Evolutionary conservation across 441 rosid species (phyloP).

Genomic region (Daphne laureola): DNA sequence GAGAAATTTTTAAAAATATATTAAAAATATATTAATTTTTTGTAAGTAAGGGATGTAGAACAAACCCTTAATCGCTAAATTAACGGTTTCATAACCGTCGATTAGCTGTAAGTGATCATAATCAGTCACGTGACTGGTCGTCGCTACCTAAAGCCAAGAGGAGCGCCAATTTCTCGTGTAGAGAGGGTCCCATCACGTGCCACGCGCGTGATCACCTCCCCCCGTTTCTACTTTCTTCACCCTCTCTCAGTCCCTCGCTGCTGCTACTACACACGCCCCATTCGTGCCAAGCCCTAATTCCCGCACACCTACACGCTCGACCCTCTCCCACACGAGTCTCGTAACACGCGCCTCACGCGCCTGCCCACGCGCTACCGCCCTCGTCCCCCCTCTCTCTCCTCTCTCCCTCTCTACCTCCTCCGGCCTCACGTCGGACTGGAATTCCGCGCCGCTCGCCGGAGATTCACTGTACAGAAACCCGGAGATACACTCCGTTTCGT

Average conservation of each 20-base stretch:
- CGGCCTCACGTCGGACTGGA: conserved; percentile 26
- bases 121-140: conserved; percentile 25
- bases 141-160: neutral
- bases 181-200: conserved; percentile 40
- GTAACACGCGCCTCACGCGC: conserved; percentile 57
- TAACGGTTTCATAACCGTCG: conserved; percentile 7
- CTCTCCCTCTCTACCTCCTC: conserved; percentile 22
- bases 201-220: conserved; percentile 32
- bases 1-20: too few relatives aligned
- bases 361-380: conserved; percentile 21
- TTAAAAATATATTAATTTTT: too few relatives aligned
- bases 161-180: conserved; percentile 22
- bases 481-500: conserved; percentile 15
- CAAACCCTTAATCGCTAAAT: neutral
- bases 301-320: conserved; percentile 57
- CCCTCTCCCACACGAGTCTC: conserved; percentile 54
- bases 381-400: conserved; percentile 12
- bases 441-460: conserved; percentile 11
- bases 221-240: conserved; percentile 20
- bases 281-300: conserved; percentile 52
- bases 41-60: too few relatives aligned
- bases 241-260: conserved; percentile 15
- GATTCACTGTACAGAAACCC: conserved; percentile 11
- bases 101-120: neutral
- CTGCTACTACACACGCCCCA: conserved; percentile 42